Percentiles rank a stretch among this genome's conserved stretches.
phyloP scores from a whole-genome alignment of 169 alveolate species.

The Plasmodium inui region DNA sequence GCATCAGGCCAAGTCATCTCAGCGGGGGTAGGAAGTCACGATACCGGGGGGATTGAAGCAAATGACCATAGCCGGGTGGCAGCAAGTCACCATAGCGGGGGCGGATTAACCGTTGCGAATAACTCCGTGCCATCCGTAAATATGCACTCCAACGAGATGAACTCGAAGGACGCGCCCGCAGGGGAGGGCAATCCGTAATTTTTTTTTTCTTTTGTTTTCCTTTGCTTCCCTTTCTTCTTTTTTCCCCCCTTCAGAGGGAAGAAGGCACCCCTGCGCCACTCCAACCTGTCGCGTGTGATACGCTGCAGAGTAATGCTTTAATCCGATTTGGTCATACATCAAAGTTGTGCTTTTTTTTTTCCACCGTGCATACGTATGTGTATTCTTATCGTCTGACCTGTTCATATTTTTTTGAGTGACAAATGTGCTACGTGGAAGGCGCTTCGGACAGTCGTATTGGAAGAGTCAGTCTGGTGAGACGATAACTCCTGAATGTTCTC shows the following conservation, averaged over 20 bases:
- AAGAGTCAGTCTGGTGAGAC: background rate
- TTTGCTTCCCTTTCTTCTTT: no score
- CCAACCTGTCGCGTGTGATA: background rate
- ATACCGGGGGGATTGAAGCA: no score
- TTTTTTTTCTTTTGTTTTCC: no score
- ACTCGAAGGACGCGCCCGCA: background rate
- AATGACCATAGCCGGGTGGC: background rate
- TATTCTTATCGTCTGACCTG: background rate
- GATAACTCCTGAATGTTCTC: background rate
- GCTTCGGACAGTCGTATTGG: background rate
- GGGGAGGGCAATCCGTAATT: background rate
- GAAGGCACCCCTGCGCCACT: background rate
- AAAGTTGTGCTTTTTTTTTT: background rate
- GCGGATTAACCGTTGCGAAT: background rate
- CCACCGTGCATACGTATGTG: background rate
- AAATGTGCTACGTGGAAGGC: background rate
- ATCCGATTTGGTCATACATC: background rate
- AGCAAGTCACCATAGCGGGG: background rate
- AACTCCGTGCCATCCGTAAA: slow-evolving; percentile 3
- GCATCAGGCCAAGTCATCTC: no score
- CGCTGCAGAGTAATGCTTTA: background rate
- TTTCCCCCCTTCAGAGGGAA: background rate
- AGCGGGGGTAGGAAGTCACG: no score
- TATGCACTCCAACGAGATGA: background rate
- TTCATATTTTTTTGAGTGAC: background rate